Percentiles rank a stretch among this genome's conserved stretches.
These are phyloP conservation scores for Komagataella pastoris DNA, from an alignment of 805 yeast genomes.

Conservation along the genomic window DNA sequence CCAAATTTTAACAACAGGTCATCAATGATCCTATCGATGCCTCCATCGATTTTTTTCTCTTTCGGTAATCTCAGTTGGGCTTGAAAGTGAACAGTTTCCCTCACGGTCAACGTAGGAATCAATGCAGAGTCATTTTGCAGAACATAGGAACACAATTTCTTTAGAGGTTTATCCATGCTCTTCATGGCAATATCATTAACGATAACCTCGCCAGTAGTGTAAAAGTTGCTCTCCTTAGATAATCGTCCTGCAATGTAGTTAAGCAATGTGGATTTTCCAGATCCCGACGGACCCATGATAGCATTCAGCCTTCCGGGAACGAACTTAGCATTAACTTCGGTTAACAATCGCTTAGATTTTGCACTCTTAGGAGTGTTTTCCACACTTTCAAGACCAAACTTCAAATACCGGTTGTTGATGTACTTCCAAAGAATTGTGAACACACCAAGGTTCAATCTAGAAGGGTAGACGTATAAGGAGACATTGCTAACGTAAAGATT, in stretches of 20 bases:
- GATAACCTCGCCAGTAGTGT: constrained; percentile 20
- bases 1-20: constrained; percentile 43
- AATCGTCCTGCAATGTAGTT: constrained; percentile 44
- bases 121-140: constrained; percentile 62
- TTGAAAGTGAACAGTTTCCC: constrained; percentile 55
- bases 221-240: constrained; percentile 6
- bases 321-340: constrained; percentile 31
- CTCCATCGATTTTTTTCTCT: constrained; percentile 9
- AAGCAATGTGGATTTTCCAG: constrained; percentile 51
- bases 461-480: neutral
- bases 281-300: constrained; percentile 62
- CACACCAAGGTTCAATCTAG: constrained; percentile 1
- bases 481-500: neutral
- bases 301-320: constrained; percentile 41
- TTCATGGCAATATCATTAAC: constrained; percentile 21
- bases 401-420: constrained; percentile 1
- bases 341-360: constrained; percentile 9
- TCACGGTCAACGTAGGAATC: constrained; percentile 52
- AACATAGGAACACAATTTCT: constrained; percentile 46
- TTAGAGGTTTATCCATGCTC: constrained; percentile 10
- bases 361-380: neutral
- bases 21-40: constrained; percentile 21
- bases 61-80: constrained; percentile 39
- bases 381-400: neutral
- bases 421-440: constrained; percentile 1